Evolutionary conservation across 192 early-diverging fungal genomes (phyloP), one percentile per base, ranked within the genome.

Genomic region (Mortierella claussenii): DNA sequence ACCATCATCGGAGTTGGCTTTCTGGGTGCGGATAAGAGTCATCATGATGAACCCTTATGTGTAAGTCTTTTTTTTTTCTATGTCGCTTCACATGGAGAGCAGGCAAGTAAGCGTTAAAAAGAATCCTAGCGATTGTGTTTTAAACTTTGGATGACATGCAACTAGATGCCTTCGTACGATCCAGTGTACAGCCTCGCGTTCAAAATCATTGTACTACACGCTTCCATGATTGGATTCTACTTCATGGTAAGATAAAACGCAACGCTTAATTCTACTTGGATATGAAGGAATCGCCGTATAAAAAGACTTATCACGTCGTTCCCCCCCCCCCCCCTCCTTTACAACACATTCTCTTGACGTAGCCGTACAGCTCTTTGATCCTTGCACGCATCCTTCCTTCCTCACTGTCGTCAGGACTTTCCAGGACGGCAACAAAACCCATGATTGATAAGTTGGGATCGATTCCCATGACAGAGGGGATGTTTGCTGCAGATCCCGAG

Each of bases 121-220:
- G 31, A 21, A 44, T n/a, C n/a, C n/a, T n/a, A n/a, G n/a, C n/a
- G n/a, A n/a, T n/a, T n/a, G n/a, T n/a, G n/a, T n/a, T n/a, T n/a
- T n/a, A n/a, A n/a, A n/a, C n/a, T n/a, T n/a, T n/a, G n/a, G n/a
- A n/a, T n/a, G n/a, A n/a, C n/a, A n/a, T n/a, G n/a, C n/a, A 43
- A 49, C 44, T 55, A 76, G 73, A 5, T 21, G 13, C 28, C 60
- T 2, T 48, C 53, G 8, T 31, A 64, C 21, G 79, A 80, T 26
- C 60, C 60, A 7, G 42, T 80, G 9, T 75, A 62, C 34, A 56
- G 23, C 32, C 48, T 68, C 23, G 26, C 79, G 3, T 80, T 68
- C 50, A 68, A 80, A 36, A 68, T 80, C 40, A 80, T 80, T 34
- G 20, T 75, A 1, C 75, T 80, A 27, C 79, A 80, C 18, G 28